Evolutionary conservation across 768 basidiomycete genomes (phyloP), one percentile per base, ranked within the genome.

Genomic region (Boletales sp.): DNA sequence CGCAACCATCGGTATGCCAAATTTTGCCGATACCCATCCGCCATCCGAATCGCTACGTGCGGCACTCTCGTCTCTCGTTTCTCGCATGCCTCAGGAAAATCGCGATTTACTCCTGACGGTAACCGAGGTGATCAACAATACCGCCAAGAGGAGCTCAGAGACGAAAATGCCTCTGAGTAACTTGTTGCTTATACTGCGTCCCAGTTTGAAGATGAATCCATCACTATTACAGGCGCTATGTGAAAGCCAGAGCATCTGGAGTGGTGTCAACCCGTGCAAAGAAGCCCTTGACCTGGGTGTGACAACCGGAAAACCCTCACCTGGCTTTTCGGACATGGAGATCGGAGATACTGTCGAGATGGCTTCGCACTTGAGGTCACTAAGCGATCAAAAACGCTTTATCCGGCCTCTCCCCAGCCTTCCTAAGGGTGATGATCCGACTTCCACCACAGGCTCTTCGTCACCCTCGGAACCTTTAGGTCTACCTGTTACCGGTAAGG

Each of bases 91-190:
- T 0, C 69, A 68, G 52, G 90, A 91, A 65, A 91, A 94, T 59
- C 79, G 84, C 48, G 92, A 93, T 63, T 74, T 95, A n/a, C 73
- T 94, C 34, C 75, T 80, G 41, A 94, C 91, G 12, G 82, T 95
- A 19, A 79, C 83, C 42, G 84, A 90, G 56, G 74, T 97, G 34
- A 87, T 95, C 55, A 81, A 79, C 39, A 81, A 79, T 38, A 94
- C 91, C 13, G 82, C 89, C 0, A 74, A 72, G 48, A 76, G 80
- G 54, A 76, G 77, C 59, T 78, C 77, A 55, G 80, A 82, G 59
- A 97, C 92, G 32, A 91, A 90, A 70, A 97, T 97, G 94, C 90
- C 92, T 3, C 68, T 97, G 56, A 86, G 86, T 65, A 97, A 97
- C 61, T 67, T 97, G 57, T 72, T 94, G 42, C 72, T 94, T 31